Evolutionary conservation across 2,329 filamentous ascomycete species (phyloP), one percentile per base, ranked within the genome.

Genomic region (Rhynchosporium graminicola): DNA sequence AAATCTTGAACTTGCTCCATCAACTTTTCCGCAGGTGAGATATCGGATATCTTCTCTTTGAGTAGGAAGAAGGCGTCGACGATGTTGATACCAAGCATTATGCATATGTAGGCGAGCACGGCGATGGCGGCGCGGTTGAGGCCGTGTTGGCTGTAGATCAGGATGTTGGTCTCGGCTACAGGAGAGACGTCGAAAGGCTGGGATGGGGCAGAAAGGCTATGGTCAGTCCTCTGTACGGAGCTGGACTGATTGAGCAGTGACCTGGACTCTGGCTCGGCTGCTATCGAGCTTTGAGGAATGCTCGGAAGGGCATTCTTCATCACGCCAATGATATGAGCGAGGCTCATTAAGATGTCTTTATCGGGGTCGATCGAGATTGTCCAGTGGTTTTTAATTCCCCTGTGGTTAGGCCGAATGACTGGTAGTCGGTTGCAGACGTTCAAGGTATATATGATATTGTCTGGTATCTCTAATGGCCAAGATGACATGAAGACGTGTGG

Each of bases 111-210:
- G 4, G 50, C 50, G 31, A 52, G 50, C 12, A 38, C 31, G 6
- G 50, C 50, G 33, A n/a, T 15, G 7, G 50, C 50, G 8, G 50
- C 50, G 15, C 31, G 50, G 31, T 52, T 52, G 9, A 7, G 50
- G 20, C 50, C 50, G 3, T 52, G 13, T n/a, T 52, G 29, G 31
- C 50, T 52, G 50, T 52, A 52, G 50, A 52, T 52, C 29, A 52
- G 50, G 31, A 52, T 52, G 31, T 36, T 31, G 7, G 33, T 52
- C 42, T n/a, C 42, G 3, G 42, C 9, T 28, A 10, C 42, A 12
- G 42, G 6, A 4, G 4, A 43, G 26, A 12, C 6, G 47, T 10
- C 9, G 33, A 36, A 36, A 36, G 5, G 5, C 9, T 36, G 33
- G 33, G 33, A 36, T 10, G 9, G 5, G 5, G 5, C 6, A 36